Evolutionary conservation across 2,329 filamentous ascomycete genomes (phyloP).

Genomic region (Diaporthe sp.): DNA sequence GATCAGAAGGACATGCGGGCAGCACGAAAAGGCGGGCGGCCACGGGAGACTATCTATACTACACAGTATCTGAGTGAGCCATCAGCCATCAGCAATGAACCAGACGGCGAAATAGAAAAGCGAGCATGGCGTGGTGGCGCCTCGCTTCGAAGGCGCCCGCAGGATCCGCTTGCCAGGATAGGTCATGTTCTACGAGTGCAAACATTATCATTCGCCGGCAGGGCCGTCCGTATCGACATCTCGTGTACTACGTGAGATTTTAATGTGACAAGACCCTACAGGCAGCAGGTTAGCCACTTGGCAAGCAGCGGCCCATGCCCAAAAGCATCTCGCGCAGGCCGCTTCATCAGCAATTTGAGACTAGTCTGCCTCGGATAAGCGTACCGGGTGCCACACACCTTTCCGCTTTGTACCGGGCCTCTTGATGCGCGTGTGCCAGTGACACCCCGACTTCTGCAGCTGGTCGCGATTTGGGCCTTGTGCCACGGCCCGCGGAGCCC

Average conservation of each 20-base stretch:
- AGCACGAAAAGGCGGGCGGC: background rate
- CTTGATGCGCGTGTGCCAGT: background rate
- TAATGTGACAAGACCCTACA: background rate
- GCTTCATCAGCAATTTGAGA: background rate
- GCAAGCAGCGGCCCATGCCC: background rate
- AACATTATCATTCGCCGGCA: background rate
- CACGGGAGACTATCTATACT: background rate
- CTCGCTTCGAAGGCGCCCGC: background rate
- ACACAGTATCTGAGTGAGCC: background rate
- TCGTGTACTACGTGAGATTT: slow-evolving; percentile 2
- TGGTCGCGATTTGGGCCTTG: slow-evolving; percentile 1
- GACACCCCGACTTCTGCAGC: slow-evolving; percentile 14
- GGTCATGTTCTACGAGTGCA: background rate
- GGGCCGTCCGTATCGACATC: background rate
- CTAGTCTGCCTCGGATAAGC: slow-evolving; percentile 11
- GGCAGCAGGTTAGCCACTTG: slow-evolving; percentile 4
- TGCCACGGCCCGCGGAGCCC: background rate
- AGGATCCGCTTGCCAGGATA: slow-evolving; percentile 9
- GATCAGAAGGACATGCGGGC: slow-evolving; percentile 3
- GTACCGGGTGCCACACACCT: background rate
- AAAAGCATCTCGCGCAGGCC: slow-evolving; percentile 3
- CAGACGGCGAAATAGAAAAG: background rate
- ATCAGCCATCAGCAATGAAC: background rate
- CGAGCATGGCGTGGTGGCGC: slow-evolving; percentile 3
- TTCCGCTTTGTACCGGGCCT: background rate